These are phyloP conservation scores for Vitis rotundifolia DNA, from an alignment of 164 flowering plant genomes.

Conservation along the genomic window DNA sequence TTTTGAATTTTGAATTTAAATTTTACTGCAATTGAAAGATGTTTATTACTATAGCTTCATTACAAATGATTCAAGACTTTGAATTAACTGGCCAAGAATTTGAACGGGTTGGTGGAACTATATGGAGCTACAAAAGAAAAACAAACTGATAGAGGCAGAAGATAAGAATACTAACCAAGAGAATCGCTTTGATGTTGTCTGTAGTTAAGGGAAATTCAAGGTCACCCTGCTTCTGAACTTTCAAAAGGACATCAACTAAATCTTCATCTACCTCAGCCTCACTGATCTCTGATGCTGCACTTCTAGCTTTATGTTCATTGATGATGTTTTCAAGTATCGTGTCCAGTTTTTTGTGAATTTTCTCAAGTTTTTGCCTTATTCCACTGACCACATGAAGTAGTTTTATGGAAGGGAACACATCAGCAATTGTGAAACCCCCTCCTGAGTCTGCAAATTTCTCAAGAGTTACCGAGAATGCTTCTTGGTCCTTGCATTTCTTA, in stretches of 20 bases:
- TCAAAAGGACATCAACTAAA: constrained; percentile 23
- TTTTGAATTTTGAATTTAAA: too few relatives aligned
- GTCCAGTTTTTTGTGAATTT: constrained; percentile 19
- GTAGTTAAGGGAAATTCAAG: constrained; percentile 1
- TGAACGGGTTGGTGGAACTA: too few relatives aligned
- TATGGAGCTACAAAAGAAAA: not conserved
- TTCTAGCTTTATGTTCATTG: constrained; percentile 20
- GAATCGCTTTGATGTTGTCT: constrained; percentile 22
- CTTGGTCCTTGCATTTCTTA: constrained; percentile 18
- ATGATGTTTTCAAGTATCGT: constrained; percentile 24
- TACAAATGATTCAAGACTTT: too few relatives aligned
- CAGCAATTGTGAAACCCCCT: constrained; percentile 21
- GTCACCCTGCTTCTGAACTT: constrained; percentile 5
- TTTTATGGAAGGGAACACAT: constrained; percentile 28
- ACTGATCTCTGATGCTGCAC: not conserved
- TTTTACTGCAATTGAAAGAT: too few relatives aligned
- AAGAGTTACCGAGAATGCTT: constrained; percentile 10
- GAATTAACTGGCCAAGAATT: too few relatives aligned
- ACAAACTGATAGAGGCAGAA: not conserved
- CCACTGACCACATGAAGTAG: constrained; percentile 21
- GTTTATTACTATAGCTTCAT: too few relatives aligned
- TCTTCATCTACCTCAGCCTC: constrained; percentile 6
- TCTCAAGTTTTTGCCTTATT: constrained; percentile 11
- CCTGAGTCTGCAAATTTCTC: not conserved
- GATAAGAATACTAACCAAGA: constrained; percentile 6